phyloP scores from a whole-genome alignment of 2,329 filamentous ascomycete species.

The Beauveria bassiana region DNA sequence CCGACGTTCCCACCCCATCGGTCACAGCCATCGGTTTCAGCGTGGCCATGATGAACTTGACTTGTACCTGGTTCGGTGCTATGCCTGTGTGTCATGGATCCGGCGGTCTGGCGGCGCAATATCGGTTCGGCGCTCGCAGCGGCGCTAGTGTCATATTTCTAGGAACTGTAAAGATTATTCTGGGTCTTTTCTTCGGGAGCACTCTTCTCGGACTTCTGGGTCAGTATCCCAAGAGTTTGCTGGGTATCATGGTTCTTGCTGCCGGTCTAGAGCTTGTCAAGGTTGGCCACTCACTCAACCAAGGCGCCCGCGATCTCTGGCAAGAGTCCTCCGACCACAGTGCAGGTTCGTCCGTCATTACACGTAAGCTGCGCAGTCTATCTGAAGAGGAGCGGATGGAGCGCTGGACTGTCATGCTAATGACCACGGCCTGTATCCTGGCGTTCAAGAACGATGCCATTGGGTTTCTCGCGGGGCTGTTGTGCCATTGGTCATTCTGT shows the following conservation, averaged over 20 bases:
- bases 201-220: slow-evolving; percentile 63
- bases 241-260: slow-evolving; percentile 85
- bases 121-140: slow-evolving; percentile 83
- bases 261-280: slow-evolving; percentile 82
- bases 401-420: slow-evolving; percentile 83
- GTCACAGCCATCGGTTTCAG: slow-evolving; percentile 75
- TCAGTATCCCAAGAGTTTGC: slow-evolving; percentile 65
- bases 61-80: slow-evolving; percentile 82
- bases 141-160: slow-evolving; percentile 77
- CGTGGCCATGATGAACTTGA: slow-evolving; percentile 74
- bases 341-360: slow-evolving; percentile 20
- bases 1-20: slow-evolving; percentile 56
- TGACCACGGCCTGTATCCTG: slow-evolving; percentile 73
- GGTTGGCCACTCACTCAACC: slow-evolving; percentile 76
- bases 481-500: slow-evolving; percentile 65
- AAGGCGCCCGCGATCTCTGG: slow-evolving; percentile 57
- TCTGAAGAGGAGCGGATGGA: slow-evolving; percentile 62
- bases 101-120: slow-evolving; percentile 83
- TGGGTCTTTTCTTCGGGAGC: slow-evolving; percentile 70
- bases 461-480: slow-evolving; percentile 74
- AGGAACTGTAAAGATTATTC: slow-evolving; percentile 63
- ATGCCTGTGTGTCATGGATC: slow-evolving; percentile 96
- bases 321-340: slow-evolving; percentile 38
- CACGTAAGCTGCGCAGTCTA: slow-evolving; percentile 42
- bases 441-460: slow-evolving; percentile 87